These are phyloP conservation scores for Garcia nutans DNA, from an alignment of 345 rosid species.

Conservation along the genomic window DNA sequence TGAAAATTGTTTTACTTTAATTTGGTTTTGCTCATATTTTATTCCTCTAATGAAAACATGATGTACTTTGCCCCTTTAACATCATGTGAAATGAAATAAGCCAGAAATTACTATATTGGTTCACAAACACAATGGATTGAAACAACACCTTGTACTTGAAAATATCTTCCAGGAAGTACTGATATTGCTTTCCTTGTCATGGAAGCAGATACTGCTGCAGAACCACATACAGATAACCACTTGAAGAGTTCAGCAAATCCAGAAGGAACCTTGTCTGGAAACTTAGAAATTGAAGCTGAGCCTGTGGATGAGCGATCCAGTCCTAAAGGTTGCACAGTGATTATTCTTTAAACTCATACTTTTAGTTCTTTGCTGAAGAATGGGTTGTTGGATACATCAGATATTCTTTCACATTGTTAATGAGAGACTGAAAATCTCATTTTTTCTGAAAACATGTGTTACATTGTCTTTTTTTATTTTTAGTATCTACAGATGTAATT, in stretches of 20 bases:
- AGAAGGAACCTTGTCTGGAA: slow-evolving; percentile 28
- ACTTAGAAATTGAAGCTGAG: slow-evolving; percentile 36
- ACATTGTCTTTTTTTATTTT: not conserved
- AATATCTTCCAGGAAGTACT: not conserved
- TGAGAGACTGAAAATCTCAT: not conserved
- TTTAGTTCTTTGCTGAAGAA: not conserved
- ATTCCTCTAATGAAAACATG: not conserved
- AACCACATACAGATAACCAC: slow-evolving; percentile 38
- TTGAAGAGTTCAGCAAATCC: slow-evolving; percentile 32
- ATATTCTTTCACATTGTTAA: not conserved
- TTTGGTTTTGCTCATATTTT: slow-evolving; percentile 1
- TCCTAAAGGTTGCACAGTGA: slow-evolving; percentile 44
- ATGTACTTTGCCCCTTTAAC: not conserved
- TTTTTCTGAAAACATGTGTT: not conserved
- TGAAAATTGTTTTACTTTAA: not conserved
- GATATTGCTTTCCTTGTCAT: slow-evolving; percentile 14
- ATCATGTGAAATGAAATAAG: not conserved
- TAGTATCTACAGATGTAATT: not conserved
- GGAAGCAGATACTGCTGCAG: slow-evolving; percentile 47
- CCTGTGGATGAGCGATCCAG: slow-evolving; percentile 35
- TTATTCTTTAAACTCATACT: not conserved
- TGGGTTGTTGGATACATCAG: not conserved
- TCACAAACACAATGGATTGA: not conserved
- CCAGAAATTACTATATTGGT: not conserved
- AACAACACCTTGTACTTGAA: not conserved